phyloP scores from a whole-genome alignment of 2,329 filamentous ascomycete species.

The Aspergillus carbonarius region DNA sequence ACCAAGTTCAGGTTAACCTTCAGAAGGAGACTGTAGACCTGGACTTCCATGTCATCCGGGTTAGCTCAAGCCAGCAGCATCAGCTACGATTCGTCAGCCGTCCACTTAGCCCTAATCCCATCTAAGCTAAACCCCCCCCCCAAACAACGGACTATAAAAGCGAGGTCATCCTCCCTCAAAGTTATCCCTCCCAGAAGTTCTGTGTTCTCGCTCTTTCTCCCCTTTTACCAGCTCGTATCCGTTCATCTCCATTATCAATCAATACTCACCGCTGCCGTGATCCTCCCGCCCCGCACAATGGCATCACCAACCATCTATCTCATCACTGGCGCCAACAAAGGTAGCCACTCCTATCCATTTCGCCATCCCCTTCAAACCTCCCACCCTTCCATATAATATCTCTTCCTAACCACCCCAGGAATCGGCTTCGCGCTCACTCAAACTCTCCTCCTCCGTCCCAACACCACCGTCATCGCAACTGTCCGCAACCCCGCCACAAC shows the following conservation, averaged over 20 bases:
- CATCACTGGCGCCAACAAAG: conserved; percentile 2
- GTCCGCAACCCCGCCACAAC: background rate
- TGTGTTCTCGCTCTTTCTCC: too few species aligned
- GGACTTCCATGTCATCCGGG: too few species aligned
- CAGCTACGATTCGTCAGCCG: background rate
- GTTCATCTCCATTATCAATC: background rate
- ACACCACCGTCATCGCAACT: background rate
- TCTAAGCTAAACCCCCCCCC: background rate
- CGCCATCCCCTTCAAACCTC: background rate
- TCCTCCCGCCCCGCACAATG: background rate
- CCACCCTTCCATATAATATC: background rate
- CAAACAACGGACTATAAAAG: background rate
- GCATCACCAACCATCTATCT: background rate
- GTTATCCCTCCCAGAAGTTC: background rate
- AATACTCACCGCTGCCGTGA: background rate
- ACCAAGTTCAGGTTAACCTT: too few species aligned
- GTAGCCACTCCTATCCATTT: background rate
- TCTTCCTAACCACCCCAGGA: background rate
- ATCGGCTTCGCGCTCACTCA: background rate
- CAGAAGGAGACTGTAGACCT: background rate
- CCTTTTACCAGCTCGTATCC: background rate
- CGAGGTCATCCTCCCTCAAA: background rate
- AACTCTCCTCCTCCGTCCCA: background rate
- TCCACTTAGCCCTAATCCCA: background rate
- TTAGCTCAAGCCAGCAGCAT: background rate